A percentile compares a stretch with the other conserved stretches of the same genome.
Evolutionary conservation across 495 filamentous ascomycete species (phyloP).

Genomic region (Penicillium macrosclerotiorum): DNA sequence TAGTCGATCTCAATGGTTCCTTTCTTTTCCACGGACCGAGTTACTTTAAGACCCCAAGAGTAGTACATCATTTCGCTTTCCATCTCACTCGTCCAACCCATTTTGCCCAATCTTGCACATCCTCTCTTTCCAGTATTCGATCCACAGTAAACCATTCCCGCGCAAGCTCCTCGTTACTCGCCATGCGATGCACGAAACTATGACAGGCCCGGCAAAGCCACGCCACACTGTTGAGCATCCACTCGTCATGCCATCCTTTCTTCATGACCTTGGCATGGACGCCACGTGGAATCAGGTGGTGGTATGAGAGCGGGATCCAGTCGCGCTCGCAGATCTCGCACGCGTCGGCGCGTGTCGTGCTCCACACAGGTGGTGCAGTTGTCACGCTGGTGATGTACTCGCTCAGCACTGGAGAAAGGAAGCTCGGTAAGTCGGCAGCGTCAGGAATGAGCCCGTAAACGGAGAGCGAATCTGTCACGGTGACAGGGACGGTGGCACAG

Average conservation of each 20-base stretch:
- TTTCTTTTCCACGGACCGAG: neutral
- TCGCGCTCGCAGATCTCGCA: conserved; percentile 83
- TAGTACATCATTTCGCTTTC: conserved; percentile 58
- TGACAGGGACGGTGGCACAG: conserved; percentile 45
- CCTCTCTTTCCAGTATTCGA: conserved; percentile 63
- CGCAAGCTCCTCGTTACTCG: conserved; percentile 77
- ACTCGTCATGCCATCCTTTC: conserved; percentile 76
- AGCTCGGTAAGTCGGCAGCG: conserved; percentile 42
- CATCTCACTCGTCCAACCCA: conserved; percentile 67
- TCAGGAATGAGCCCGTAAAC: conserved; percentile 58
- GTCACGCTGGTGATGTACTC: conserved; percentile 55
- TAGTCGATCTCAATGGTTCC: neutral
- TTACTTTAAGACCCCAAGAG: neutral
- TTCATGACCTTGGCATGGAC: conserved; percentile 78
- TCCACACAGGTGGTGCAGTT: conserved; percentile 60
- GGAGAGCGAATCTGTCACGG: conserved; percentile 57
- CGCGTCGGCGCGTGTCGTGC: conserved; percentile 50
- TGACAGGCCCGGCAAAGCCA: conserved; percentile 91
- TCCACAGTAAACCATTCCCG: conserved; percentile 72
- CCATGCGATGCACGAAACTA: conserved; percentile 76
- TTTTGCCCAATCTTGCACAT: conserved; percentile 66
- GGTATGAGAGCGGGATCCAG: conserved; percentile 77
- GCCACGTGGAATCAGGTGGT: conserved; percentile 76
- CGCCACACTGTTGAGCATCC: conserved; percentile 75
- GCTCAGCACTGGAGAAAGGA: conserved; percentile 60